A percentile compares a stretch with the other conserved stretches of the same genome.
Conservation (phyloP, 2,329 filamentous ascomycete genomes). For the Coniochaeta prunicola region DNA sequence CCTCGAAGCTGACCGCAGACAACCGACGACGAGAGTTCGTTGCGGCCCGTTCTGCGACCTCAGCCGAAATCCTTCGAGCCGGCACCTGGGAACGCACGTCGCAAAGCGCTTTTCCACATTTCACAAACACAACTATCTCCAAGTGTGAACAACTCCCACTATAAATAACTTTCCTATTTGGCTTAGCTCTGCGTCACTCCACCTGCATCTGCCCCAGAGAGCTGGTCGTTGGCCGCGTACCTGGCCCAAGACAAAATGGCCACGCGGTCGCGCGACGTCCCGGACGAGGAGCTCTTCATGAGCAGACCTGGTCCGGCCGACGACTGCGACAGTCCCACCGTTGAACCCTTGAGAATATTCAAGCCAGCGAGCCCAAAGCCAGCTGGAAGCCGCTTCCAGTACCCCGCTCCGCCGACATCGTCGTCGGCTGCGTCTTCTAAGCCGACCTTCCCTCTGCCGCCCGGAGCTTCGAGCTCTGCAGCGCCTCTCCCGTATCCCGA, state of each 20-base stretch:
- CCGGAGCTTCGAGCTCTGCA: slow-evolving; percentile 64
- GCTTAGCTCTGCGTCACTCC: slow-evolving; percentile 1
- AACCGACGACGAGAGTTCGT: not conserved
- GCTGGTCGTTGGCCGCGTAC: slow-evolving; percentile 2
- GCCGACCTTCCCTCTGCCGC: slow-evolving; percentile 56
- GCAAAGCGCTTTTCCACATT: not conserved
- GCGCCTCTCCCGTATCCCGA: slow-evolving; percentile 66
- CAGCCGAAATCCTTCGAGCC: not conserved
- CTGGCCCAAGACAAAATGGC: slow-evolving; percentile 26
- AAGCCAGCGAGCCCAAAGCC: slow-evolving; percentile 65
- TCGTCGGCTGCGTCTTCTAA: slow-evolving; percentile 30
- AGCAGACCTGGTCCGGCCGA: slow-evolving; percentile 42
- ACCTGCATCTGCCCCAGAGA: not conserved
- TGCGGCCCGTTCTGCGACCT: slow-evolving; percentile 2
- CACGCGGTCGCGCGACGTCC: slow-evolving; percentile 54
- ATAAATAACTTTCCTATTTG: slow-evolving; percentile 3
- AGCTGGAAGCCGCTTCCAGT: slow-evolving; percentile 38
- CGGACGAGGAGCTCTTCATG: slow-evolving; percentile 81
- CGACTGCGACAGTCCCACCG: slow-evolving; percentile 63
- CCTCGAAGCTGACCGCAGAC: not conserved
- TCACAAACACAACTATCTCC: not conserved
- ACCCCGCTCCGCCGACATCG: slow-evolving; percentile 38
- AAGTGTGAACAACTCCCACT: not conserved
- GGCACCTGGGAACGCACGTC: not conserved
- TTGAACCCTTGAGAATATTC: slow-evolving; percentile 78